These are phyloP conservation scores for Cymodocea nodosa DNA, from an alignment of 116 monocot genomes.

Conservation along the genomic window DNA sequence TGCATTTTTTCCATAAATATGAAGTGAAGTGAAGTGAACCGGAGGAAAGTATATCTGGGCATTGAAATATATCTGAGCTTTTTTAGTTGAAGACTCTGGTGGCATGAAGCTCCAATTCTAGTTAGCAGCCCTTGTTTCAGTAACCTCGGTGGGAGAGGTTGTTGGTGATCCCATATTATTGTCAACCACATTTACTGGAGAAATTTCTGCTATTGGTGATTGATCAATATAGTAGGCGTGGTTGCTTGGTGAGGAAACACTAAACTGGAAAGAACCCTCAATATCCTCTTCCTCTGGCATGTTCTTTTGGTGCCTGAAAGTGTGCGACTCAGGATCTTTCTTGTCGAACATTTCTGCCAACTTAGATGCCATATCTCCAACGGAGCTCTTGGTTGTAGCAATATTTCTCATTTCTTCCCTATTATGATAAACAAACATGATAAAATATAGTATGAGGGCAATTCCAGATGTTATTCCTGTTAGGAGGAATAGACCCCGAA, in stretches of 20 bases:
- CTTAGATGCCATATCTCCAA: not conserved
- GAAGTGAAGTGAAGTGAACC: too few species aligned
- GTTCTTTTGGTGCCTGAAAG: not conserved
- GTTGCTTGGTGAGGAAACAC: not conserved
- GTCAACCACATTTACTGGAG: too few species aligned
- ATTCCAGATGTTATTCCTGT: slow-evolving; percentile 23
- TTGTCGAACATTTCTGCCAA: not conserved
- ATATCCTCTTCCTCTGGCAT: not conserved
- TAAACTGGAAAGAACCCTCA: not conserved
- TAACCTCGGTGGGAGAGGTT: too few species aligned
- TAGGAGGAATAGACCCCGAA: slow-evolving; percentile 53
- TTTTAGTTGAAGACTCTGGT: too few species aligned
- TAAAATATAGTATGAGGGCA: slow-evolving; percentile 13
- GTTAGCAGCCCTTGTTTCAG: too few species aligned
- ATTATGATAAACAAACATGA: slow-evolving; percentile 19
- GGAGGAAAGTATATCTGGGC: too few species aligned
- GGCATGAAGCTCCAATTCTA: too few species aligned
- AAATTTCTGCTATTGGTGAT: not conserved
- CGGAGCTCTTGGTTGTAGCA: not conserved
- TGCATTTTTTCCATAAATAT: too few species aligned
- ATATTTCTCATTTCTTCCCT: slow-evolving; percentile 10
- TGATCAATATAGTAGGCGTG: not conserved
- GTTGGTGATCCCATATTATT: too few species aligned
- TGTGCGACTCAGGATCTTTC: not conserved
- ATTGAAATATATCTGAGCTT: too few species aligned